Base-by-base conservation (phyloP, 768 basidiomycete species). In the Tylopilus intermedius region DNA sequence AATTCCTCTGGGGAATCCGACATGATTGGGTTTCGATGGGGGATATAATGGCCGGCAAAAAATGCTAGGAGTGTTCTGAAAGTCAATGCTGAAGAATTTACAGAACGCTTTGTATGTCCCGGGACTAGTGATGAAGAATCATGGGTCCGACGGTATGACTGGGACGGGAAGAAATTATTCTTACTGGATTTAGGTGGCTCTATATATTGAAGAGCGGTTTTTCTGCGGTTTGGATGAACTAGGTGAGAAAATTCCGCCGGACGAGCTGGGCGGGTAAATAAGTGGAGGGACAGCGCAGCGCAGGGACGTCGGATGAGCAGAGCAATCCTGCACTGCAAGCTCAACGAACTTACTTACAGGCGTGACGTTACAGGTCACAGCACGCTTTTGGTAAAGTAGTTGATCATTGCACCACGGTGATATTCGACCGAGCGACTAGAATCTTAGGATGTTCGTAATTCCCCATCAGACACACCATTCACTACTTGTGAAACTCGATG, bases 1-100 rank as follows among this genome's bases (percentile, higher is more conserved):
- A 66, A 56, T 61, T 71, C 74, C 32, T 74, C 69, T 45, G 62
- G 66, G 35, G 70, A 71, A 49, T 69, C 65, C 39, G 75, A 71
- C 69, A 69, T 71, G 30, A 55, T 48, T 49, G 53, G 41, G n/a
- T 53, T 47, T 51, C 22, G 53, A 55, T 42, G 52, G 47, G 32
- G 32, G 56, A 43, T 47, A 44, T 42, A 54, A 47, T 49, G 42
- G 42, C 33, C 26, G 45, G 39, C 48, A 57, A 49, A 64, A 59
- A 62, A 62, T 67, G 56, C 15, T 47, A 45, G 29, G 35, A 55
- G 26, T 6, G 24, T 35, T 35, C 50, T 46, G 32, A 24, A 50
- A 56, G 15, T 8, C 55, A 51, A 40, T 22, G 22, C 30, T 32
- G 38, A 5, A 22, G 46, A 46, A 64, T 57, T 47, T 47, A 53